Conservation (phyloP, 2,329 filamentous ascomycete species). For the Zymoseptoria pseudotritici region DNA sequence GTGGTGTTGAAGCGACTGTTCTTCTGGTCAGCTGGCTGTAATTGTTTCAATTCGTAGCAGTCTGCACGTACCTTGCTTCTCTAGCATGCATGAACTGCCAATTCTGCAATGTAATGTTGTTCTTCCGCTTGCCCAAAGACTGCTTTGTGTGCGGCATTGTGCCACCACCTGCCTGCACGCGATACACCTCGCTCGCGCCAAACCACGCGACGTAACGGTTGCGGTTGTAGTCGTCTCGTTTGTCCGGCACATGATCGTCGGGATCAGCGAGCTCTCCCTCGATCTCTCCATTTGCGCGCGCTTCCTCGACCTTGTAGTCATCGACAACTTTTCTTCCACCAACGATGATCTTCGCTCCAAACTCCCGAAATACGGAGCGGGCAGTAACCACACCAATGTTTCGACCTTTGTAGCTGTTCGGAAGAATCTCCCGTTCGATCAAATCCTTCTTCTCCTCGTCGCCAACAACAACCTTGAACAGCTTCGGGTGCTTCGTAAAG, state of each 20-base stretch:
- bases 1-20: constrained; percentile 73
- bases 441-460: constrained; percentile 96
- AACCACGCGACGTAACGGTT: constrained; percentile 99
- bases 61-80: constrained; percentile 65
- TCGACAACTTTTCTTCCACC: constrained; percentile 79
- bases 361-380: constrained; percentile 92
- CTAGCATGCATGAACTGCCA: constrained; percentile 95
- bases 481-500: constrained; percentile 93
- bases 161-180: constrained; percentile 50
- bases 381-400: constrained; percentile 96
- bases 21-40: constrained; percentile 1
- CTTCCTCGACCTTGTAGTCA: constrained; percentile 77
- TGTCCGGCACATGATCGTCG: constrained; percentile 65
- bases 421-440: constrained; percentile 91
- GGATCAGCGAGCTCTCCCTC: constrained; percentile 91
- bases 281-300: constrained; percentile 66
- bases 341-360: constrained; percentile 88
- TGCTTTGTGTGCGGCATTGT: constrained; percentile 60
- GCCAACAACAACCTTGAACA: constrained; percentile 97
- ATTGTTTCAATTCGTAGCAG: not conserved
- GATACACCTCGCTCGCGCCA: constrained; percentile 91
- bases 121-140: constrained; percentile 59
- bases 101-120: constrained; percentile 85
- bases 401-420: constrained; percentile 96
- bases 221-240: constrained; percentile 90